Evolutionary conservation across 257 asterid genomes (phyloP).

Genomic region (Sherardia arvensis): DNA sequence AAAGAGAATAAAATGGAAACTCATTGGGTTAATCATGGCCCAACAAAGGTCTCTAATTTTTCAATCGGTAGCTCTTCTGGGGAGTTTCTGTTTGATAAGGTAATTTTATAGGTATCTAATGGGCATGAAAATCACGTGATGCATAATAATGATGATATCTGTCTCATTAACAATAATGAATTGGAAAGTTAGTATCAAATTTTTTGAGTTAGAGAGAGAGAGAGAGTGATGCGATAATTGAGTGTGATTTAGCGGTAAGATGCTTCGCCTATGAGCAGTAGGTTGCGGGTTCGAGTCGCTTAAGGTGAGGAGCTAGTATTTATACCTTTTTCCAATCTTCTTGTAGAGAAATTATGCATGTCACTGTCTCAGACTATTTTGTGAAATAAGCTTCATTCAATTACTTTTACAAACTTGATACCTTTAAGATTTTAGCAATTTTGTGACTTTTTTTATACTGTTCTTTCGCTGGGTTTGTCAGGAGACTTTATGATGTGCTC

Average conservation of each 20-base stretch:
- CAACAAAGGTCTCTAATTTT: too few species aligned
- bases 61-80: too few species aligned
- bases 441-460: not conserved
- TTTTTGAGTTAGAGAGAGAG: not conserved
- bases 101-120: too few species aligned
- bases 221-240: not conserved
- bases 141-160: not conserved
- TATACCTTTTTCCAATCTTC: not conserved
- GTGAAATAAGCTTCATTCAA: not conserved
- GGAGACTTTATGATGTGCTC: not conserved
- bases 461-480: not conserved
- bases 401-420: not conserved
- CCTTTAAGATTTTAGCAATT: not conserved
- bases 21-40: too few species aligned
- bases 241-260: not conserved
- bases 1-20: not conserved
- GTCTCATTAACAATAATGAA: not conserved
- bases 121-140: not conserved
- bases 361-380: not conserved
- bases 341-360: not conserved
- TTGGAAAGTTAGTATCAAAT: too few species aligned
- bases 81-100: too few species aligned
- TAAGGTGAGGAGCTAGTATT: not conserved
- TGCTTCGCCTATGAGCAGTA: not conserved
- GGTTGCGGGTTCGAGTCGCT: not conserved